Conservation (phyloP, 768 basidiomycete genomes). For the Lactarius psammicola region DNA sequence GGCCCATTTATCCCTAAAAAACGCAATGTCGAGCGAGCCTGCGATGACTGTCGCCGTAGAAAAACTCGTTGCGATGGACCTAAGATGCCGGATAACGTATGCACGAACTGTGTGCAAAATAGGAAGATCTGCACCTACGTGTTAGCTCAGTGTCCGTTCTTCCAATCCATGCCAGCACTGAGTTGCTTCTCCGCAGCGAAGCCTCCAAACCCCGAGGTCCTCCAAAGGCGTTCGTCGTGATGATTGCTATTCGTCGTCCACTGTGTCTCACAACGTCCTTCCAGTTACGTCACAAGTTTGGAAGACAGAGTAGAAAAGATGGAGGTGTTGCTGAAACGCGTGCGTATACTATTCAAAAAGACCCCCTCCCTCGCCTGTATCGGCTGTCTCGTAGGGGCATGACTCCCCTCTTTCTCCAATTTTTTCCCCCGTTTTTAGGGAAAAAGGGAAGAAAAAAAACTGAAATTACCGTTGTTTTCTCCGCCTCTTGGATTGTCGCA, state of each 20-base stretch:
- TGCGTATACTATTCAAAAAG: constrained; percentile 33
- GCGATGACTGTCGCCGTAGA: constrained; percentile 37
- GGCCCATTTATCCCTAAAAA: constrained; percentile 34
- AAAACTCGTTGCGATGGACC: constrained; percentile 39
- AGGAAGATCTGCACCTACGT: constrained; percentile 38
- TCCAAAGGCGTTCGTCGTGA: constrained; percentile 39
- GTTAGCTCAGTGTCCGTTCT: constrained; percentile 25
- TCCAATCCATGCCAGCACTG: background rate
- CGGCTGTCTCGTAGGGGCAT: background rate
- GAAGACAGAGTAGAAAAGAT: constrained; percentile 40
- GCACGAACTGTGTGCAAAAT: constrained; percentile 40
- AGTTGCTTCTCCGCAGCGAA: constrained; percentile 32
- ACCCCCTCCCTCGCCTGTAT: background rate
- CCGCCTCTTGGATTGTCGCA: background rate
- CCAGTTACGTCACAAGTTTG: constrained; percentile 37
- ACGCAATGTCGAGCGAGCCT: constrained; percentile 38
- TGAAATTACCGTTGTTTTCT: too few species aligned
- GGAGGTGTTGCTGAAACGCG: constrained; percentile 39
- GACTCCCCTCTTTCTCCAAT: background rate
- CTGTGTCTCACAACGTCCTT: constrained; percentile 5
- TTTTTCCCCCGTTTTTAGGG: too few species aligned
- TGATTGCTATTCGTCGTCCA: background rate
- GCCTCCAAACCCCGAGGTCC: constrained; percentile 41
- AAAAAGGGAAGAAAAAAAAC: too few species aligned
- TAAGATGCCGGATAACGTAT: constrained; percentile 37